A percentile compares a stretch with the other conserved stretches of the same genome.
phyloP scores from a whole-genome alignment of 495 filamentous ascomycete genomes.

The Corynascus novoguineensis region DNA sequence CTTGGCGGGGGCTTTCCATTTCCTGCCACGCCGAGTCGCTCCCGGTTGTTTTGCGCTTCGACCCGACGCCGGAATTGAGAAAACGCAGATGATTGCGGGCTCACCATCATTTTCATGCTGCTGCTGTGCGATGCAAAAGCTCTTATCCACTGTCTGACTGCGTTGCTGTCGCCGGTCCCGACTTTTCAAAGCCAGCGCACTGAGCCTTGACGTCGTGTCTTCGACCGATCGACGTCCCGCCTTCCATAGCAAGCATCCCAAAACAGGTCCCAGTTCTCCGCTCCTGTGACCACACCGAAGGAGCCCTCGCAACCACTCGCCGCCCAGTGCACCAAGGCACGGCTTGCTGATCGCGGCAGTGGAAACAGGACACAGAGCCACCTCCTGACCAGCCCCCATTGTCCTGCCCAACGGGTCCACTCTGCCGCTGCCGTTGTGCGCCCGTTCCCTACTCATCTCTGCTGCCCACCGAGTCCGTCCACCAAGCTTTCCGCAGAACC shows the following conservation, averaged over 20 bases:
- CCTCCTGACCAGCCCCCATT: slow-evolving; percentile 22
- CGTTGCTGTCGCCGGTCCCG: too few relatives aligned
- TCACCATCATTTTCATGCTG: too few relatives aligned
- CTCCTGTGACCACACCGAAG: slow-evolving; percentile 20
- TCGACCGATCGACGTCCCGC: slow-evolving; percentile 23
- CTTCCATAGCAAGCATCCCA: slow-evolving; percentile 22
- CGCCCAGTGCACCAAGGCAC: slow-evolving; percentile 22
- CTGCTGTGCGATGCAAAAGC: neutral
- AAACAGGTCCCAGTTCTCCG: slow-evolving; percentile 18
- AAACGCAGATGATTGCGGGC: too few relatives aligned
- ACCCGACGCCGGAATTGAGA: neutral
- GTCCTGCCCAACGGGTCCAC: neutral
- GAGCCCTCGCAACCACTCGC: slow-evolving; percentile 20
- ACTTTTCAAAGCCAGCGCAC: neutral
- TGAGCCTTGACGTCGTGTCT: neutral
- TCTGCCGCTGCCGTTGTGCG: neutral
- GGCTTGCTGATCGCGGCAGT: slow-evolving; percentile 32
- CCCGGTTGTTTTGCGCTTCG: neutral
- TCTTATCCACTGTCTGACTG: neutral
- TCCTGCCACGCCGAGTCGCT: neutral
- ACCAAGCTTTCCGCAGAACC: neutral
- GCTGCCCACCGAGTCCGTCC: neutral
- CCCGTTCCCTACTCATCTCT: neutral
- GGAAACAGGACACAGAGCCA: slow-evolving; percentile 23
- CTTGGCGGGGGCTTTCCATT: neutral